Percentiles rank a stretch among this genome's conserved stretches.
Evolutionary conservation across 2,329 filamentous ascomycete genomes (phyloP).

Genomic region (Venturia asperata): DNA sequence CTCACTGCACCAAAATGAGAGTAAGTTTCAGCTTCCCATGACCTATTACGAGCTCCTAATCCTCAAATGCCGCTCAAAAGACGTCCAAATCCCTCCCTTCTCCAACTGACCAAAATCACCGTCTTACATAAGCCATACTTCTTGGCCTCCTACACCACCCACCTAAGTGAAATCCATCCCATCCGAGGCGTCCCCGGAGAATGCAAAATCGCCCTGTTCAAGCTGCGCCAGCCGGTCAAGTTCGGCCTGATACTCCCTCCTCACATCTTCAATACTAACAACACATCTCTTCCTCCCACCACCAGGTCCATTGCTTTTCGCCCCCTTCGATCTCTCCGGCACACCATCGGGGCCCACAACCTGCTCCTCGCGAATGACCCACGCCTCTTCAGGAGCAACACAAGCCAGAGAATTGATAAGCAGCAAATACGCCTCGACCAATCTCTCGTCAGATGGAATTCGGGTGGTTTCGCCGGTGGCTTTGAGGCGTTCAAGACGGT

Average conservation of each 20-base stretch:
- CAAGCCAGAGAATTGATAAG: conserved; percentile 90
- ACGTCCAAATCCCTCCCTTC: not conserved
- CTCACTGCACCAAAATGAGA: no score
- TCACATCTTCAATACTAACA: conserved; percentile 76
- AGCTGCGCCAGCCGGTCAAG: conserved; percentile 83
- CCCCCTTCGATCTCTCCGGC: conserved; percentile 21
- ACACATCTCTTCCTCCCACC: conserved; percentile 57
- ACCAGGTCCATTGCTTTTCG: not conserved
- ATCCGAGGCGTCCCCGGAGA: conserved; percentile 42
- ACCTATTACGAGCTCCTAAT: not conserved
- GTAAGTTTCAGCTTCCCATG: not conserved
- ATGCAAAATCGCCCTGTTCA: conserved; percentile 81
- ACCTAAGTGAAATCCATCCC: conserved; percentile 33
- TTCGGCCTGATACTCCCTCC: conserved; percentile 83
- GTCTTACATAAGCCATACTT: not conserved
- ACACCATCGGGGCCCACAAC: conserved; percentile 21
- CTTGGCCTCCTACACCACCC: not conserved
- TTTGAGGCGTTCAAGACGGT: conserved; percentile 47
- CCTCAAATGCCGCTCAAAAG: not conserved
- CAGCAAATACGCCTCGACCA: conserved; percentile 72
- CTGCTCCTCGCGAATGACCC: conserved; percentile 54
- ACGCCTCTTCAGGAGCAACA: conserved; percentile 73
- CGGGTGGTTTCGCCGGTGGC: conserved; percentile 33
- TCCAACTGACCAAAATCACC: not conserved
- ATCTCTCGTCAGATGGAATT: conserved; percentile 46